A percentile compares a stretch with the other conserved stretches of the same genome.
Evolutionary conservation across 768 basidiomycete species (phyloP).

Genomic region (Dentipellis sp.): DNA sequence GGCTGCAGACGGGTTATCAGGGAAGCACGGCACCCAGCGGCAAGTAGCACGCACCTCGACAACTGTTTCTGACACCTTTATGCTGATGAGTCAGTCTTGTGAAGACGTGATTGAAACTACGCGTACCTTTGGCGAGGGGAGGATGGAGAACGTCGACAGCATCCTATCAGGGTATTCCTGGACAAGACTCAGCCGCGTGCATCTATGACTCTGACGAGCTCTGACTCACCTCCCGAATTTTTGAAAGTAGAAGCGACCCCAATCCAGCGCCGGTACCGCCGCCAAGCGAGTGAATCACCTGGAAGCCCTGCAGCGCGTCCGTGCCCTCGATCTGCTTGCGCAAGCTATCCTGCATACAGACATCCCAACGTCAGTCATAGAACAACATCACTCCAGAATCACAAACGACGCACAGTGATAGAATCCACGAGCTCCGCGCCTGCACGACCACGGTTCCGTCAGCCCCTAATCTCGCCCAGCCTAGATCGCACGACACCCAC

Average conservation of each 20-base stretch:
- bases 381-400: not conserved
- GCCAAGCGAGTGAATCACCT: constrained; percentile 82
- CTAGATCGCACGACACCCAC: constrained; percentile 26
- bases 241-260: constrained; percentile 71
- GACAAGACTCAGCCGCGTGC: not conserved
- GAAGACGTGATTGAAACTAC: not conserved
- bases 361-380: not conserved
- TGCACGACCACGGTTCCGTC: constrained; percentile 17
- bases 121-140: constrained; percentile 49
- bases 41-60: constrained; percentile 34
- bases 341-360: constrained; percentile 49
- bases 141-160: constrained; percentile 42
- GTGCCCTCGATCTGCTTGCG: constrained; percentile 74
- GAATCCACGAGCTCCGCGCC: constrained; percentile 87
- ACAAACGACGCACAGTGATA: constrained; percentile 44
- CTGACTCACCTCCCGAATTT: constrained; percentile 61
- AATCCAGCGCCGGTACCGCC: constrained; percentile 88
- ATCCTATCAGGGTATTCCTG: constrained; percentile 49
- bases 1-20: constrained; percentile 32
- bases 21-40: constrained; percentile 1
- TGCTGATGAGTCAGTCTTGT: not conserved
- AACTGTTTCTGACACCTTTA: constrained; percentile 35
- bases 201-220: constrained; percentile 6
- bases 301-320: constrained; percentile 87
- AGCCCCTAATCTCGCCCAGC: not conserved